phyloP scores from a whole-genome alignment of 2,329 filamentous ascomycete species.

The Pseudogymnoascus sp. region DNA sequence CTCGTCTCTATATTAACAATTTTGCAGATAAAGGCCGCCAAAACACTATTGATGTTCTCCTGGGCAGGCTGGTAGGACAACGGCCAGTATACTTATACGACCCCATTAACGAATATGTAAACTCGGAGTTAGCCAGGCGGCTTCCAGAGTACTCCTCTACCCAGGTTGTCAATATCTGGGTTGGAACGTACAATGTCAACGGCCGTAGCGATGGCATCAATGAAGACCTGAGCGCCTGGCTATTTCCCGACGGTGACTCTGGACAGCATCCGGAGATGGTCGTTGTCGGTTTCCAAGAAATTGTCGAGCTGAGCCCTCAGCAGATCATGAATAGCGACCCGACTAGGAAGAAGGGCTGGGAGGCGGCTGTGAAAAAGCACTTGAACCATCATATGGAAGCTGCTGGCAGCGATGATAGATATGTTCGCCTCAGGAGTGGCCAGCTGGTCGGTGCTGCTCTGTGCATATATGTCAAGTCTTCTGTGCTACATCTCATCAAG shows the following conservation, averaged over 20 bases:
- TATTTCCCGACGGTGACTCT: constrained; percentile 58
- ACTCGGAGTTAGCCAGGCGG: constrained; percentile 61
- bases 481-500: constrained; percentile 72
- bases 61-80: constrained; percentile 80
- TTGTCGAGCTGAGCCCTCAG: constrained; percentile 93
- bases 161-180: constrained; percentile 65
- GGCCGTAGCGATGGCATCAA: constrained; percentile 71
- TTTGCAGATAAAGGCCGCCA: constrained; percentile 90
- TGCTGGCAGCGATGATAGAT: constrained; percentile 58
- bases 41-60: constrained; percentile 86
- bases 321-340: constrained; percentile 99
- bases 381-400: constrained; percentile 64
- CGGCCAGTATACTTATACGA: constrained; percentile 79
- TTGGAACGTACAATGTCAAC: constrained; percentile 92
- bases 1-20: constrained; percentile 93
- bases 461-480: constrained; percentile 80
- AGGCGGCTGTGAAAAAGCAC: constrained; percentile 66
- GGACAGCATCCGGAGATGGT: constrained; percentile 69
- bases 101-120: constrained; percentile 87
- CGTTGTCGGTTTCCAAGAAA: constrained; percentile 91
- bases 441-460: constrained; percentile 92
- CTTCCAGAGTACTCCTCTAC: constrained; percentile 66
- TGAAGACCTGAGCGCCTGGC: constrained; percentile 76
- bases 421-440: constrained; percentile 82
- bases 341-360: constrained; percentile 75